A percentile compares a stretch with the other conserved stretches of the same genome.
Evolutionary conservation across 2,329 filamentous ascomycete species (phyloP).

Genomic region (Cryphonectria parasitica): DNA sequence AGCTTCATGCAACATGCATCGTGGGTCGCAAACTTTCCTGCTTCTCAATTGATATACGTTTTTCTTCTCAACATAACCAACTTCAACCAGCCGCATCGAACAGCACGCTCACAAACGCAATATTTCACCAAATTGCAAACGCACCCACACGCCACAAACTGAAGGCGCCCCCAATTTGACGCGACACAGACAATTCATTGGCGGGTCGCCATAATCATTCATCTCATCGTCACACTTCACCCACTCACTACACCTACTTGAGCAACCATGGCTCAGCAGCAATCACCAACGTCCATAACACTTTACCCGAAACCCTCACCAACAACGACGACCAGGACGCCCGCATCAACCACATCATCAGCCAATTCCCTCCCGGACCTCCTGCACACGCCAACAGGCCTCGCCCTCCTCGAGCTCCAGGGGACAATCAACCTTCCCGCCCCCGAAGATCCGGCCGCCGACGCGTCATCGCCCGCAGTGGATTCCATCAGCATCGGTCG

Average conservation of each 20-base stretch:
- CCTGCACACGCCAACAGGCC: conserved; percentile 84
- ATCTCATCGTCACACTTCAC: neutral
- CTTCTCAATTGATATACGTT: neutral
- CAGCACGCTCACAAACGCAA: neutral
- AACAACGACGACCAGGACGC: conserved; percentile 29
- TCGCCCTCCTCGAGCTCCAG: conserved; percentile 91
- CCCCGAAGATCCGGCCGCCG: conserved; percentile 35
- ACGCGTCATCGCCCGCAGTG: conserved; percentile 28
- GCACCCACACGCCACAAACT: neutral
- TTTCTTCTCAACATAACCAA: neutral
- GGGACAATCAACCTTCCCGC: conserved; percentile 81
- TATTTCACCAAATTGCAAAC: neutral
- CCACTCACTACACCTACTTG: neutral
- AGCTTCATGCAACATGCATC: conserved; percentile 1
- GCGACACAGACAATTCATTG: neutral
- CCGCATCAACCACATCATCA: conserved; percentile 31
- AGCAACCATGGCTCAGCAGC: neutral
- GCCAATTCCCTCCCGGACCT: conserved; percentile 72
- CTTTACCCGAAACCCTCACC: conserved; percentile 42
- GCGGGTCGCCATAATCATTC: neutral
- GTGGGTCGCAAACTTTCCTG: neutral
- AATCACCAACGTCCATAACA: conserved; percentile 36
- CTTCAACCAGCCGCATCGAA: neutral
- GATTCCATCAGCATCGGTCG: conserved; percentile 45
- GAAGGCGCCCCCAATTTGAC: neutral